Evolutionary conservation across 257 asterid species (phyloP), one percentile per base, ranked within the genome.

Genomic region (Jasminum sambac): DNA sequence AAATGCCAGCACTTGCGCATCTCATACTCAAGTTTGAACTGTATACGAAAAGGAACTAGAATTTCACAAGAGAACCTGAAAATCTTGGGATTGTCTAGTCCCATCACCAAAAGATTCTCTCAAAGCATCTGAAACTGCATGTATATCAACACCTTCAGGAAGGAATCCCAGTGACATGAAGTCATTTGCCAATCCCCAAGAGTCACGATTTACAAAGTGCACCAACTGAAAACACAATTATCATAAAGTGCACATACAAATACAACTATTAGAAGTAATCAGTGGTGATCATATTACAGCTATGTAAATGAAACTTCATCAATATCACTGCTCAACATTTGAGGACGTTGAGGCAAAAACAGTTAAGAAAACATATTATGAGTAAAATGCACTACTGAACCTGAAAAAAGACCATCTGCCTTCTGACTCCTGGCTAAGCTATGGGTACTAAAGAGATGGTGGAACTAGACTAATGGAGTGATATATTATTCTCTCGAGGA

Each of bases 151-250:
- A 63, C 96, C 98, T 81, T 94, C 99, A 39, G 97, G 97, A 72
- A 94, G 60, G 81, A 94, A 94, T 72, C 99, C 99, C 81, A 94
- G 85, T 66, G 98, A 89, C 52, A 94, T 92, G 72, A 86, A 91
- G 84, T 89, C 97, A 82, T 91, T 88, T 73, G 97, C 99, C 82
- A 94, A 84, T 44, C 99, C 95, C 76, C 89, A 69, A 65, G 99
- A 91, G 77, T 94, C 99, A 41, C 90, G 90, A 79, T 94, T 94
- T 74, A 94, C 96, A 40, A 94, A 94, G 88, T 94, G 99, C 84
- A 94, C 99, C 76, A 94, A 88, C 98, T 94, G 96, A 75, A 78
- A 75, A 16, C 75, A 48, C 67, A n/a, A 25, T 5, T 6, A 69
- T 69, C 64, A 58, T 50, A 43, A 74, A 75, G 66, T 65, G 19